phyloP scores from a whole-genome alignment of 192 early-diverging fungal species.

The Phlyctochytrium bullatum region DNA sequence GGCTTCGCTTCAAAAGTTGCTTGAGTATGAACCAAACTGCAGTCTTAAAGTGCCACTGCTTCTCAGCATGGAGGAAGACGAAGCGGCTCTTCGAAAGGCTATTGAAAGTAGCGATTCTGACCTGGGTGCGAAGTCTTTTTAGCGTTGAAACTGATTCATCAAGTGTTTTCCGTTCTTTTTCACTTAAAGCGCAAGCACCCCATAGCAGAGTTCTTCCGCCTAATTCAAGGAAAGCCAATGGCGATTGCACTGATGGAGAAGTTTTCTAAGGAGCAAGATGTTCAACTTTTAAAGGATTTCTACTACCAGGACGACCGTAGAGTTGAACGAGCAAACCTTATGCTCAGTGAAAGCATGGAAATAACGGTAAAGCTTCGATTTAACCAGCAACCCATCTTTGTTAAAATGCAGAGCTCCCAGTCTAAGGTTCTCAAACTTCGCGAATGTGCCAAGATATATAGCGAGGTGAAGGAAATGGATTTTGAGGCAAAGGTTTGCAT shows the following conservation, averaged over 20 bases:
- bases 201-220: slow-evolving; percentile 86
- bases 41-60: slow-evolving; percentile 93
- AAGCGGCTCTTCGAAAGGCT: slow-evolving; percentile 81
- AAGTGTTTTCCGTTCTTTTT: slow-evolving; percentile 87
- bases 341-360: slow-evolving; percentile 37
- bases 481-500: slow-evolving; percentile 76
- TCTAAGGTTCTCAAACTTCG: slow-evolving; percentile 70
- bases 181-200: slow-evolving; percentile 82
- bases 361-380: slow-evolving; percentile 6
- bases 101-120: slow-evolving; percentile 95
- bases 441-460: slow-evolving; percentile 67
- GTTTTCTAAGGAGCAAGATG: slow-evolving; percentile 75
- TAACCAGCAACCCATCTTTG: too few species aligned
- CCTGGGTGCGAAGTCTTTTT: slow-evolving; percentile 56
- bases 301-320: slow-evolving; percentile 95
- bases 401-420: slow-evolving; percentile 3
- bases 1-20: too few species aligned
- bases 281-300: slow-evolving; percentile 82
- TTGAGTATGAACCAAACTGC: slow-evolving; percentile 92
- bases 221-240: slow-evolving; percentile 71
- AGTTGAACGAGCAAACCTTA: slow-evolving; percentile 58
- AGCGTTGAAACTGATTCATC: neutral
- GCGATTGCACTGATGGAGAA: slow-evolving; percentile 83
- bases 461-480: slow-evolving; percentile 63
- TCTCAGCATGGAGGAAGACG: slow-evolving; percentile 90